phyloP scores from a whole-genome alignment of 2,329 filamentous ascomycete genomes.

The Exophiala bonariae region DNA sequence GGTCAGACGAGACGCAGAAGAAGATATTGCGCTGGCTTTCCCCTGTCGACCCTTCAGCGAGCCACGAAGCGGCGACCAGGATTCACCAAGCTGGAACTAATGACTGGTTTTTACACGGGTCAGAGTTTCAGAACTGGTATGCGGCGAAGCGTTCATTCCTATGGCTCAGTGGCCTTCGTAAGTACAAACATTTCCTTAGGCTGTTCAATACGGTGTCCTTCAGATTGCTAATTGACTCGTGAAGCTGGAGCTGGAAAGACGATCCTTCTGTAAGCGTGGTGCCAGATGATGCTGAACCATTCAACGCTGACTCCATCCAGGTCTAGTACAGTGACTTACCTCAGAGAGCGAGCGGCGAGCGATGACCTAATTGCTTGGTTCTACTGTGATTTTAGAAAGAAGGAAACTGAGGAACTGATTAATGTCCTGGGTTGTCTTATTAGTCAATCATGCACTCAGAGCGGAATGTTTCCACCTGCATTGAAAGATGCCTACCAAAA shows the following conservation, averaged over 20 bases:
- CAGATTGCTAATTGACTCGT: neutral
- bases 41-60: neutral
- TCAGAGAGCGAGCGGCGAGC: neutral
- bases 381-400: conserved; percentile 4
- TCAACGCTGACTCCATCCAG: neutral
- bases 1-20: neutral
- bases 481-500: conserved; percentile 1
- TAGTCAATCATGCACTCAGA: neutral
- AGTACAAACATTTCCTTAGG: neutral
- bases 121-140: conserved; percentile 1
- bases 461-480: neutral
- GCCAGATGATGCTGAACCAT: too few relatives aligned
- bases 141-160: neutral
- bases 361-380: neutral
- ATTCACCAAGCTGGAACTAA: conserved; percentile 2
- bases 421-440: conserved; percentile 4
- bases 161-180: conserved; percentile 1
- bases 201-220: neutral
- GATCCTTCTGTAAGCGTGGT: neutral
- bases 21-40: neutral
- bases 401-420: conserved; percentile 1
- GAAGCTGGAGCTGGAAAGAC: conserved; percentile 1
- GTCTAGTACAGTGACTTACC: neutral
- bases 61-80: conserved; percentile 1
- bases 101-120: neutral